Evolutionary conservation across 306 rosid genomes (phyloP), one percentile per base, ranked within the genome.

Genomic region (Inga leiocalycina): DNA sequence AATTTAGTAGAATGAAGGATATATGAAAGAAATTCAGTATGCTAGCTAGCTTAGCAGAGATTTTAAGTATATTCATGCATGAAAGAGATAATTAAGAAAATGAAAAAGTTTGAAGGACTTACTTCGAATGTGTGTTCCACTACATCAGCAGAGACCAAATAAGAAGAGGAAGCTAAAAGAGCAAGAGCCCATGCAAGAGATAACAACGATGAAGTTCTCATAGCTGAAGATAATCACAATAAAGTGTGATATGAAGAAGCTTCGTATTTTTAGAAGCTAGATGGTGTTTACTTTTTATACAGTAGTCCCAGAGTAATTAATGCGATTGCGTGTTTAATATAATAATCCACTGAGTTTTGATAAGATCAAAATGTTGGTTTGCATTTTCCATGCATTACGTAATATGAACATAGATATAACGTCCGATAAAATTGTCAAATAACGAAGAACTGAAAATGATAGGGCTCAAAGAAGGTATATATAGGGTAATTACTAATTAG

Each of bases 121-220:
- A 89, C 95, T 62, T 75, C 2, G 30, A 83, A 87, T 20, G 88
- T 64, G 62, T 88, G 84, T 85, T 91, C 90, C 41, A 88, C 88
- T 35, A 80, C 70, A 57, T 86, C 84, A 73, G 85, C 95, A 32
- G 88, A 91, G 66, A 85, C 79, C 56, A 81, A 7, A 24, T 89
- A 89, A 11, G 85, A 83, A 72, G 86, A 56, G 64, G 64, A 83
- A 72, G 88, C 87, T 35, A 88, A 74, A 39, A 88, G 86, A 44
- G 74, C 79, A 11, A 89, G 70, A 77, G 83, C 74, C 51, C 83
- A 89, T 0, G 76, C 82, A 69, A 83, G 77, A 76, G 62, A 52
- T 66, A 83, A 66, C 81, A 48, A 43, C 77, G n/a, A 68, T 4
- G 59, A 83, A 64, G 74, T 80, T 51, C 65, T 87, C 91, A 86